phyloP scores from a whole-genome alignment of 2,329 filamentous ascomycete genomes.

The Aspergillus pseudotamarii region DNA sequence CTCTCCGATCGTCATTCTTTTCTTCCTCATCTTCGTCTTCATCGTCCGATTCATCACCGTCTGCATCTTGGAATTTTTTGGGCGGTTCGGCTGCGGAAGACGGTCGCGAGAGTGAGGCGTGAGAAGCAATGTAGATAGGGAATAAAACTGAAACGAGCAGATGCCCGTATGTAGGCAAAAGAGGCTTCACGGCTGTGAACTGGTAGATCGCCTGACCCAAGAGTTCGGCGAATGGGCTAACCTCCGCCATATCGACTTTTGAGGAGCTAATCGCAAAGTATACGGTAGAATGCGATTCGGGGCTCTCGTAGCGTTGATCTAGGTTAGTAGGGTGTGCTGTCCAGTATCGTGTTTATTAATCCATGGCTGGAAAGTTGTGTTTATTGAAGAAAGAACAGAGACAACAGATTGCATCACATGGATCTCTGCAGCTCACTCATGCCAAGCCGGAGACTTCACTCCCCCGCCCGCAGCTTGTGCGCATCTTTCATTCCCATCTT shows the following conservation, averaged over 20 bases:
- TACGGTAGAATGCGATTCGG: neutral
- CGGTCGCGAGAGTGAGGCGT: conserved; percentile 82
- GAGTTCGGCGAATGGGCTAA: conserved; percentile 42
- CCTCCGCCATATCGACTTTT: conserved; percentile 32
- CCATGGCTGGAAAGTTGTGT: conserved; percentile 12
- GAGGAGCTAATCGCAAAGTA: neutral
- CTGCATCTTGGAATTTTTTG: conserved; percentile 48
- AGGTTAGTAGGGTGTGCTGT: neutral
- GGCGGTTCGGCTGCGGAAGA: conserved; percentile 71
- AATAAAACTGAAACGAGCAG: conserved; percentile 71
- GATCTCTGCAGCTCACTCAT: conserved; percentile 10
- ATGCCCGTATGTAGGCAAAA: conserved; percentile 62
- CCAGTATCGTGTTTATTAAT: conserved; percentile 5
- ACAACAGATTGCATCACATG: conserved; percentile 8
- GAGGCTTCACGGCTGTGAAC: conserved; percentile 45
- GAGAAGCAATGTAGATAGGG: conserved; percentile 81
- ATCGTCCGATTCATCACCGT: conserved; percentile 31
- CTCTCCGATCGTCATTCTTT: conserved; percentile 56
- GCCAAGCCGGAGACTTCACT: conserved; percentile 25
- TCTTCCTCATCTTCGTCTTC: conserved; percentile 57
- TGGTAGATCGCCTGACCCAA: conserved; percentile 48
- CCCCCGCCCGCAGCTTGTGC: conserved; percentile 15
- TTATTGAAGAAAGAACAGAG: conserved; percentile 8
- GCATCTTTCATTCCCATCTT: neutral
- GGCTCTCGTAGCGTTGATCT: neutral